Conservation (phyloP, 208 protist genomes). For the Naegleria gruberi region DNA sequence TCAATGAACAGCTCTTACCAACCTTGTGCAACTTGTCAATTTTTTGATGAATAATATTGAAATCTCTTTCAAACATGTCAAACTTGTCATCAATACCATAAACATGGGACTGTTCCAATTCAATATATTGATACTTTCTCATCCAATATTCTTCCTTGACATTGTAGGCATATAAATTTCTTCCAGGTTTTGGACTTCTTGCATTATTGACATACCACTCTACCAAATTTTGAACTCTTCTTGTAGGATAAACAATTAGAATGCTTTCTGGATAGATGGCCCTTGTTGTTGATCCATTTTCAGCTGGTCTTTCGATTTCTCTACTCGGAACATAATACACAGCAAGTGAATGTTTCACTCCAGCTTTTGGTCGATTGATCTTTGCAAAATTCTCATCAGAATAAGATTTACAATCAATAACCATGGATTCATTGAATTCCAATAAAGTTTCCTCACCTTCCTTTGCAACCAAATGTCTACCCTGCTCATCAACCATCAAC, state of each 20-base stretch:
- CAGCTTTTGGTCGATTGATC: not conserved
- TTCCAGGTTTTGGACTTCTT: not conserved
- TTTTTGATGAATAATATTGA: not conserved
- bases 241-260: not conserved
- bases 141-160: not conserved
- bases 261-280: not conserved
- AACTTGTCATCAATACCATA: not conserved
- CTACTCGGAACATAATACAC: not conserved
- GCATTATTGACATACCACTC: not conserved
- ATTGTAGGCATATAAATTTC: not conserved
- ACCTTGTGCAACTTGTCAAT: not conserved
- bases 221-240: not conserved
- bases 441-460: not conserved
- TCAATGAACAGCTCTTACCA: not conserved
- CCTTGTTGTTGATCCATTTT: not conserved
- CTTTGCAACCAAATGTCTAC: not conserved
- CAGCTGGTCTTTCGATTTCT: not conserved
- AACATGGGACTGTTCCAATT: not conserved
- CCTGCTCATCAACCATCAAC: not conserved
- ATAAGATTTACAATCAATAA: not conserved
- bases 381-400: not conserved
- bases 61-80: not conserved
- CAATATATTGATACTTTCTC: not conserved
- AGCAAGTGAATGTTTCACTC: not conserved
- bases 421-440: not conserved